phyloP scores from a whole-genome alignment of 2,329 filamentous ascomycete genomes.

The Hypocrella siamensis region DNA sequence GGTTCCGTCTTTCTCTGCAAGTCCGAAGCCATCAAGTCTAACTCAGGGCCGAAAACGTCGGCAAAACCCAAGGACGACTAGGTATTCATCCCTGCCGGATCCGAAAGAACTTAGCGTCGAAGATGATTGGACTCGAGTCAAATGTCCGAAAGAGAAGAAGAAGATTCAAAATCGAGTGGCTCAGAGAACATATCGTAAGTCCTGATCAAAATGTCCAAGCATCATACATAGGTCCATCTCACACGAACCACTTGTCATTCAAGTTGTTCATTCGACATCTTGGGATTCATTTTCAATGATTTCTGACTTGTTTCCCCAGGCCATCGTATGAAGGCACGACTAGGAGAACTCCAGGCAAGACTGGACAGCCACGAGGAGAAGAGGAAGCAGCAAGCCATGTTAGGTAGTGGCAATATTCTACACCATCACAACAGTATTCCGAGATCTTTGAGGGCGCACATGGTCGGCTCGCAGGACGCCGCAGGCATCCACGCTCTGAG shows the following conservation, averaged over 20 bases:
- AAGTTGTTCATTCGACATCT: not conserved
- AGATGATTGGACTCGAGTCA: conserved; percentile 7
- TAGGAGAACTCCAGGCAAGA: conserved; percentile 14
- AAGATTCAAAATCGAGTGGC: conserved; percentile 6
- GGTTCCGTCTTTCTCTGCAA: not conserved
- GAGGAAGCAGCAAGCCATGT: conserved; percentile 3
- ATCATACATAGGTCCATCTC: not conserved
- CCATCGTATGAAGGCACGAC: conserved; percentile 15
- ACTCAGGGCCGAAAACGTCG: not conserved
- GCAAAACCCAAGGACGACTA: conserved; percentile 1
- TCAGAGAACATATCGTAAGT: conserved; percentile 13
- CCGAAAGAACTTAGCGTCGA: conserved; percentile 3
- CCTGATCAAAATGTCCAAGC: too few relatives aligned
- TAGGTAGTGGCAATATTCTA: too few relatives aligned
- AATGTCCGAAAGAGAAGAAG: conserved; percentile 5
- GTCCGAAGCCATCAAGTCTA: not conserved
- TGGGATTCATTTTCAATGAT: not conserved
- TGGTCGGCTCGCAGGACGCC: not conserved
- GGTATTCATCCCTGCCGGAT: conserved; percentile 2
- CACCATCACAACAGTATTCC: not conserved
- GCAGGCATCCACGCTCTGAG: not conserved
- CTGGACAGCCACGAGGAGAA: conserved; percentile 13
- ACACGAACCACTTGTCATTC: not conserved
- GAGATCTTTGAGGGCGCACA: not conserved
- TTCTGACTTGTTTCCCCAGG: conserved; percentile 5